A percentile compares a stretch with the other conserved stretches of the same genome.
Conservation (phyloP, 768 basidiomycete genomes). For the Tricholoma sp. region DNA sequence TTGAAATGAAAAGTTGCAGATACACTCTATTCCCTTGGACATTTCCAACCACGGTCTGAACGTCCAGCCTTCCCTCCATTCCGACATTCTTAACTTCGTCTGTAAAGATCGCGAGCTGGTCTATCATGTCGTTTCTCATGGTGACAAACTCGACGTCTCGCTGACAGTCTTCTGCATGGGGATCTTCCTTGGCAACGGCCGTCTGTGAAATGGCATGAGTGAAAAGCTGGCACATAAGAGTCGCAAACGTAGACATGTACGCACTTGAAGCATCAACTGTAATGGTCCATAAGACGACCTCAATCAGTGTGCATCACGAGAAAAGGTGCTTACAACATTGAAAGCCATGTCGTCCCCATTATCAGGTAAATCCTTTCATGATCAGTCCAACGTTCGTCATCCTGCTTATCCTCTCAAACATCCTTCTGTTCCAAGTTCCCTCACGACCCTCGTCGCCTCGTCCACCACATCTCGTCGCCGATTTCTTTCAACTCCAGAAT, state of each 20-base stretch:
- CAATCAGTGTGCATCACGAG: too few relatives aligned
- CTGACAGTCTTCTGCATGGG: slow-evolving; percentile 89
- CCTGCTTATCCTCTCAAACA: too few relatives aligned
- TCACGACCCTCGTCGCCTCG: too few relatives aligned
- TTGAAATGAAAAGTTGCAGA: background rate
- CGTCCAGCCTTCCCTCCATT: slow-evolving; percentile 95
- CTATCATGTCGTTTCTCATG: slow-evolving; percentile 88
- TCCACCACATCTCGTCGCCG: too few relatives aligned
- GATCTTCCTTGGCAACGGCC: slow-evolving; percentile 89
- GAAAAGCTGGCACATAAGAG: background rate
- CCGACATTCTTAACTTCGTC: slow-evolving; percentile 88
- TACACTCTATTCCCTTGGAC: slow-evolving; percentile 68
- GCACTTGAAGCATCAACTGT: slow-evolving; percentile 82
- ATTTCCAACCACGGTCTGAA: slow-evolving; percentile 94
- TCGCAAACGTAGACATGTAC: slow-evolving; percentile 34
- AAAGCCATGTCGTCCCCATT: too few relatives aligned
- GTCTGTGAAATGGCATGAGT: slow-evolving; percentile 30
- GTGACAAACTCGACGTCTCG: slow-evolving; percentile 92
- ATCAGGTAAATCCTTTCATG: background rate
- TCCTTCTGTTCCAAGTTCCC: too few relatives aligned
- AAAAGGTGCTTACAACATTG: too few relatives aligned
- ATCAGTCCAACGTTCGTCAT: too few relatives aligned
- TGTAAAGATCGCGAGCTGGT: slow-evolving; percentile 51
- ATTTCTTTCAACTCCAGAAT: too few relatives aligned
- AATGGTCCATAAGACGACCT: background rate